phyloP scores from a whole-genome alignment of 1,284 basidiomycete genomes.

The Austropuccinia psidii region DNA sequence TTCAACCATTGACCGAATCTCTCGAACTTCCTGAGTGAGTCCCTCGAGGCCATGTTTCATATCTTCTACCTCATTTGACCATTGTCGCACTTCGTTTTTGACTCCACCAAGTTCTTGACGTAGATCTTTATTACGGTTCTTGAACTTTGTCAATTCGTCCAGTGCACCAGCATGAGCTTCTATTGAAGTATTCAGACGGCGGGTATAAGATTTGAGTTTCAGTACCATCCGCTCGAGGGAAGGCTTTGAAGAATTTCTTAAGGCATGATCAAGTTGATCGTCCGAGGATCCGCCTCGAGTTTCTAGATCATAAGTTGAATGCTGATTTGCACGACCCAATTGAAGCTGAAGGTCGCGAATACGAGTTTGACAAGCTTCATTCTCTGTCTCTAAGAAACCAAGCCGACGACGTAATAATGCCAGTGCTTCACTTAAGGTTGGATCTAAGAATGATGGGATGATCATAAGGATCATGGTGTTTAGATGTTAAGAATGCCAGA shows the following conservation, averaged over 20 bases:
- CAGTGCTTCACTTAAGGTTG: constrained; percentile 27
- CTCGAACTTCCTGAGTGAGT: constrained; percentile 22
- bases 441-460: constrained; percentile 11
- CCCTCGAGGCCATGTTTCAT: constrained; percentile 26
- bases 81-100: constrained; percentile 9
- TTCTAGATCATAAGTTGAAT: background rate
- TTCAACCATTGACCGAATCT: constrained; percentile 26
- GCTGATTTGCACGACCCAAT: background rate
- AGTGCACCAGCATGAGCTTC: constrained; percentile 28
- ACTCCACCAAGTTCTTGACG: constrained; percentile 16
- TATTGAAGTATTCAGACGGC: constrained; percentile 13
- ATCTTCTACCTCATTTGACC: constrained; percentile 18
- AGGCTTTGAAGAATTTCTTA: background rate
- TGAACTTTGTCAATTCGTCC: constrained; percentile 25
- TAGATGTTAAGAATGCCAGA: background rate
- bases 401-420: constrained; percentile 2
- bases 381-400: constrained; percentile 20
- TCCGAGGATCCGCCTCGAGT: too few relatives aligned
- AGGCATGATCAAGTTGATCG: background rate
- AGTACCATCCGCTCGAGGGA: constrained; percentile 12
- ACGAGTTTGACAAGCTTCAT: background rate
- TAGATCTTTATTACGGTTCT: background rate
- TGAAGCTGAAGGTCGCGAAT: constrained; percentile 29
- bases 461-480: background rate
- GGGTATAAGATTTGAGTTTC: constrained; percentile 12